A percentile compares a stretch with the other conserved stretches of the same genome.
phyloP scores from a whole-genome alignment of 2,329 filamentous ascomycete species.

The Neonectria ditissima region DNA sequence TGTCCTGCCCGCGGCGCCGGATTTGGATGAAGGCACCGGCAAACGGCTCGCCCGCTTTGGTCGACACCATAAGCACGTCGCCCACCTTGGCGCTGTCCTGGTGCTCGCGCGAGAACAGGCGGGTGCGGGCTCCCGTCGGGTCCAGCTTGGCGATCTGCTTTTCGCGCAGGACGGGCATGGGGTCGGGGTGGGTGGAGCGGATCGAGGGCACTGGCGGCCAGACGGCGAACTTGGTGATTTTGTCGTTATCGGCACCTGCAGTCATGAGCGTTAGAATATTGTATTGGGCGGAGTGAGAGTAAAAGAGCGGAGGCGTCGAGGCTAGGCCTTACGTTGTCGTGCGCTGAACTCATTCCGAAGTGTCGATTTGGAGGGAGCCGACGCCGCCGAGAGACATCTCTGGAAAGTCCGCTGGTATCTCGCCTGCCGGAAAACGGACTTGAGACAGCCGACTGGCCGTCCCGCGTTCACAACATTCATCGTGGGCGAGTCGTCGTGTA shows the following conservation, averaged over 20 bases:
- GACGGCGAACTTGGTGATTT: constrained; percentile 59
- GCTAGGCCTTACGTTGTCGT: constrained; percentile 50
- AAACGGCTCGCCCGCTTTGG: constrained; percentile 85
- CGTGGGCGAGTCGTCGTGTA: constrained; percentile 44
- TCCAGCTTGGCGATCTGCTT: constrained; percentile 82
- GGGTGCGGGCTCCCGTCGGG: constrained; percentile 83
- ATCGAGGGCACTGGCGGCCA: constrained; percentile 69
- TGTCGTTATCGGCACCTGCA: constrained; percentile 51
- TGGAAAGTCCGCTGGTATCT: constrained; percentile 60
- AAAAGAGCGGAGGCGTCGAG: background rate
- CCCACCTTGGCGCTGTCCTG: constrained; percentile 84
- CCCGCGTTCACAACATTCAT: constrained; percentile 72
- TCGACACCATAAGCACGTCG: constrained; percentile 91
- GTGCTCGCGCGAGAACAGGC: constrained; percentile 83
- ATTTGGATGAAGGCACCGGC: constrained; percentile 90
- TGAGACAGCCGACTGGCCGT: constrained; percentile 79
- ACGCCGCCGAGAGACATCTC: constrained; percentile 61
- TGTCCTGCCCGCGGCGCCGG: constrained; percentile 88
- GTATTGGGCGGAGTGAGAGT: background rate
- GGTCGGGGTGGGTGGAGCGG: constrained; percentile 69
- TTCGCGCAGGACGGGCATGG: constrained; percentile 74
- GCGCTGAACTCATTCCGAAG: constrained; percentile 44
- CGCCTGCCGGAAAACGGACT: constrained; percentile 70
- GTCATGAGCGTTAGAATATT: constrained; percentile 28
- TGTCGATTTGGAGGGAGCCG: constrained; percentile 38